These are phyloP conservation scores for Furcasterigmium furcatum DNA, from an alignment of 2,329 filamentous ascomycete genomes.

Conservation along the genomic window DNA sequence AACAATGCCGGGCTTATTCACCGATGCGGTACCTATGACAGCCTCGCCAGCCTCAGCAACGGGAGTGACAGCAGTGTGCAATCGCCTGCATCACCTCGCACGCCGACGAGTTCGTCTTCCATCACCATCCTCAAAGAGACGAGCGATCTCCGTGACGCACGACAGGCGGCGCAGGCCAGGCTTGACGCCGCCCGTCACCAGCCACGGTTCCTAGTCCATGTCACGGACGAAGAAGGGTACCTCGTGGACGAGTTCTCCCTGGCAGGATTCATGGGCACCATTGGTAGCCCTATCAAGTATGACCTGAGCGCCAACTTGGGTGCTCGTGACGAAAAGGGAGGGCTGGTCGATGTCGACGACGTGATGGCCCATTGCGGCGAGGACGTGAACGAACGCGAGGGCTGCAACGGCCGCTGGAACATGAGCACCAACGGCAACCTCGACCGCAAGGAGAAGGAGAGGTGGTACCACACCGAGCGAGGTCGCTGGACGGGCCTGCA, in stretches of 20 bases:
- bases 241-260: slow-evolving; percentile 51
- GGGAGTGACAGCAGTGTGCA: slow-evolving; percentile 6
- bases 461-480: slow-evolving; percentile 48
- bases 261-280: slow-evolving; percentile 58
- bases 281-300: slow-evolving; percentile 59
- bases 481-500: slow-evolving; percentile 35
- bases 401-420: slow-evolving; percentile 47
- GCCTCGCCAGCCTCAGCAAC: background rate
- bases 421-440: slow-evolving; percentile 24
- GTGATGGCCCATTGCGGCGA: slow-evolving; percentile 43
- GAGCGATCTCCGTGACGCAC: slow-evolving; percentile 47
- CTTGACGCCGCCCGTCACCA: slow-evolving; percentile 54
- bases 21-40: slow-evolving; percentile 1
- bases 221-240: slow-evolving; percentile 50
- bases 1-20: slow-evolving; percentile 1
- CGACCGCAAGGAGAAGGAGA: slow-evolving; percentile 46
- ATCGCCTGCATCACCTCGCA: background rate
- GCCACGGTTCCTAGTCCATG: slow-evolving; percentile 56
- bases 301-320: slow-evolving; percentile 55
- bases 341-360: slow-evolving; percentile 50
- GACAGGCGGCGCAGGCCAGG: slow-evolving; percentile 62
- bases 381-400: slow-evolving; percentile 29
- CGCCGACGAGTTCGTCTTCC: slow-evolving; percentile 29
- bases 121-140: slow-evolving; percentile 27
- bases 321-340: slow-evolving; percentile 52